phyloP scores from a whole-genome alignment of 2,329 filamentous ascomycete genomes.

The Sclerotinia nivalis region DNA sequence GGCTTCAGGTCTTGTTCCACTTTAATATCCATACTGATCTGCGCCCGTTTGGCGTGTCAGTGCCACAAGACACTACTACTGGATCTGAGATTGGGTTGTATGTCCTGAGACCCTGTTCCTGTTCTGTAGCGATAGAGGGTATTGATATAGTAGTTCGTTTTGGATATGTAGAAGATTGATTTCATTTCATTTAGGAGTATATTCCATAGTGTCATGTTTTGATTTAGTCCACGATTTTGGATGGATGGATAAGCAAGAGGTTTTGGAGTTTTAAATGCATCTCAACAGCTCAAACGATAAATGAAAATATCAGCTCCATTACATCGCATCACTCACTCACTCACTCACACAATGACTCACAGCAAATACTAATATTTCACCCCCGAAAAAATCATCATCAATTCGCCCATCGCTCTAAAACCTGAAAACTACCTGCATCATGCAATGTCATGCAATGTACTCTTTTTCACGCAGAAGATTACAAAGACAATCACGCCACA shows the following conservation, averaged over 20 bases:
- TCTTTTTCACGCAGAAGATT: background rate
- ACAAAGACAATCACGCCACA: background rate
- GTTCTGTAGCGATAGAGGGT: no score
- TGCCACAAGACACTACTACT: background rate
- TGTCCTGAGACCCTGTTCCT: no score
- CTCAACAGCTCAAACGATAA: background rate
- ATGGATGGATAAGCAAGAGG: background rate
- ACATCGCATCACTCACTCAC: background rate
- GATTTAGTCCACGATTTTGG: background rate
- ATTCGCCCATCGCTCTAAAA: slow-evolving; percentile 14
- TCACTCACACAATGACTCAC: no score
- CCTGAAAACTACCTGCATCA: slow-evolving; percentile 6
- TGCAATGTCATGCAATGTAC: background rate
- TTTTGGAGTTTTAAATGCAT: background rate
- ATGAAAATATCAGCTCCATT: background rate
- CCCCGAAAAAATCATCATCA: background rate
- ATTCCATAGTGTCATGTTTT: background rate
- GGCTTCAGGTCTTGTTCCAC: background rate
- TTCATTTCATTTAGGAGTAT: background rate
- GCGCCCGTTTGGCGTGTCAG: background rate
- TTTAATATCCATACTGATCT: background rate
- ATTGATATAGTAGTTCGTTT: background rate
- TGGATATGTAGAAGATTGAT: no score
- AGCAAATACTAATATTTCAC: no score
- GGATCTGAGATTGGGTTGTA: no score